These are phyloP conservation scores for Aspergillus sp. DNA, from an alignment of 2,329 filamentous ascomycete species.

Conservation along the genomic window DNA sequence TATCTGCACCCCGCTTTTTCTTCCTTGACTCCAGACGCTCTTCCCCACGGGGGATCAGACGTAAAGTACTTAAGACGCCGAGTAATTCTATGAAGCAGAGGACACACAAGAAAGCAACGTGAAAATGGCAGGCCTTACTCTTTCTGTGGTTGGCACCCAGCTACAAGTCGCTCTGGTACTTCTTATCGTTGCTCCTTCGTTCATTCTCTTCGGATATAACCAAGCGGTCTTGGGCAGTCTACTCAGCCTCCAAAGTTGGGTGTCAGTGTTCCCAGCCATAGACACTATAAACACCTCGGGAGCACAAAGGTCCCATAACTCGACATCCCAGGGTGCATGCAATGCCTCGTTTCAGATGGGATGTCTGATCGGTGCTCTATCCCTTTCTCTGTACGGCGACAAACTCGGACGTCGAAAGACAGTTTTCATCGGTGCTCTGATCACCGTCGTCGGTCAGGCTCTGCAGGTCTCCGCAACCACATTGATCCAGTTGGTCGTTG, in stretches of 20 bases:
- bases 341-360: conserved; percentile 46
- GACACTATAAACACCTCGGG: conserved; percentile 50
- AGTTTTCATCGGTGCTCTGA: conserved; percentile 43
- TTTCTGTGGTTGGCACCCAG: background rate
- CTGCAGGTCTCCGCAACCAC: conserved; percentile 49
- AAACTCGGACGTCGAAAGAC: conserved; percentile 48
- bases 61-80: background rate
- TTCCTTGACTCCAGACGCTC: too few relatives aligned
- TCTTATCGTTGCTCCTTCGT: conserved; percentile 32
- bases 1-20: too few relatives aligned
- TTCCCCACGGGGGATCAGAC: too few relatives aligned
- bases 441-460: conserved; percentile 49
- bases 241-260: conserved; percentile 28
- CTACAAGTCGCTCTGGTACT: background rate
- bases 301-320: conserved; percentile 45
- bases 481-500: conserved; percentile 49
- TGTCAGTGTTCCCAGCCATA: conserved; percentile 51
- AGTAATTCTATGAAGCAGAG: background rate
- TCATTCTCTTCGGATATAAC: conserved; percentile 57
- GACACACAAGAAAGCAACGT: background rate
- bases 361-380: conserved; percentile 50
- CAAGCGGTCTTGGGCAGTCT: conserved; percentile 45
- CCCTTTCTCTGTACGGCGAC: conserved; percentile 51
- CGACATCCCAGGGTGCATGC: conserved; percentile 41
- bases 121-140: background rate